Base-by-base conservation (phyloP, 208 protist species). In the Leptomonas pyrrhocoris region DNA sequence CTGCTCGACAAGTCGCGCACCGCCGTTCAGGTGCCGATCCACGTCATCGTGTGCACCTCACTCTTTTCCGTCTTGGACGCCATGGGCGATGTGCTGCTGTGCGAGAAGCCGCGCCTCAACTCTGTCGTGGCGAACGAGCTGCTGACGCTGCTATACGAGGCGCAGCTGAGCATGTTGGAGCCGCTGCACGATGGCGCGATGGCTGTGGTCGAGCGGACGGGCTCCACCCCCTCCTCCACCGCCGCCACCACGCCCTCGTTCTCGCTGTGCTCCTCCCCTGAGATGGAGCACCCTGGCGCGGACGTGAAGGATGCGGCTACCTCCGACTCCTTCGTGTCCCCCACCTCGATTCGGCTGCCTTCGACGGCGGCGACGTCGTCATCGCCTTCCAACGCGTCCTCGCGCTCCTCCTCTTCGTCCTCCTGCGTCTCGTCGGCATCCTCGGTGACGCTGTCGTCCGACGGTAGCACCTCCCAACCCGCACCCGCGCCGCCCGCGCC, bases 91-190 rank as follows among this genome's bases (percentile, higher is more conserved):
- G 79, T 88, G 50, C 34, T 85, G 64, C 68, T 88, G 74, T 83
- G 79, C 65, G 75, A 78, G 48, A 38, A 77, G 66, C 79, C 83
- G 42, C 77, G 83, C 18, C 62, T 88, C 16, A 88, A 74, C 70
- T 61, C 83, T 16, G 74, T 84, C 36, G 79, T 88, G 36, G 51
- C 67, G 18, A 88, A 85, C 46, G 83, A 88, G 66, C 51, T 88
- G 51, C 53, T 84, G 25, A 88, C 79, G 57, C 77, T 88, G 25
- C 68, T 88, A 2, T 84, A 83, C 61, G 83, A 88, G 69, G 61
- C 83, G 45, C 74, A 74, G n/a, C 69, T 83, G 48, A 63, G 74
- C 54, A 83, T 82, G 79, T 49, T 82, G 46, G 76, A 81, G 68
- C 67, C 72, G 8, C 61, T 69, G 27, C 62, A 76, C 51, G 51